phyloP scores from a whole-genome alignment of 495 filamentous ascomycete genomes.

The Aspergillus bertholletiae region DNA sequence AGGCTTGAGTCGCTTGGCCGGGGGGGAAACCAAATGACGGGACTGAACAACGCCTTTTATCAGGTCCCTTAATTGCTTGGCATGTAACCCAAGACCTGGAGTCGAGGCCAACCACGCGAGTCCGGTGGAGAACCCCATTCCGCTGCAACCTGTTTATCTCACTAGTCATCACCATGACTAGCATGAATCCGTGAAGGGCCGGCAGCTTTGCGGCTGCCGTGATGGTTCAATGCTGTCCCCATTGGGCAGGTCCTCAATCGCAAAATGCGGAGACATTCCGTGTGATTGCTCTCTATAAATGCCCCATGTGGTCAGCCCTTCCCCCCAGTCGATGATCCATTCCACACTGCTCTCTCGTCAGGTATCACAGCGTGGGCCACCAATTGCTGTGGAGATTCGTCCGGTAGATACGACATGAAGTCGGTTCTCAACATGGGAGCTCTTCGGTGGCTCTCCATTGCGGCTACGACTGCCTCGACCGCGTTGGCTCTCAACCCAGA shows the following conservation, averaged over 20 bases:
- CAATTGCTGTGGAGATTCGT: not conserved
- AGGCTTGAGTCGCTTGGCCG: no score
- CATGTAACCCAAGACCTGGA: conserved; percentile 25
- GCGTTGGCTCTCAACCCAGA: conserved; percentile 19
- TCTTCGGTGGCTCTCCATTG: conserved; percentile 14
- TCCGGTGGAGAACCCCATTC: not conserved
- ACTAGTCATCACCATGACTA: not conserved
- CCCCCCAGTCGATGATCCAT: not conserved
- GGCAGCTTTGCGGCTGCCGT: not conserved
- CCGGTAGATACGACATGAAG: not conserved
- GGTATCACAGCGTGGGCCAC: no score
- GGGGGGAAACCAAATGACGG: no score
- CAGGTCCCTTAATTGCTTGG: no score
- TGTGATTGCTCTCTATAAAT: not conserved
- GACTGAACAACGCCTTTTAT: no score
- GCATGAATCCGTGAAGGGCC: not conserved
- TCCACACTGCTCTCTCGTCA: not conserved
- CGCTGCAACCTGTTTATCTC: not conserved
- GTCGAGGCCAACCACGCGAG: not conserved
- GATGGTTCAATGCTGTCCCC: not conserved
- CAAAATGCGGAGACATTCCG: not conserved
- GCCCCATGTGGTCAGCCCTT: not conserved
- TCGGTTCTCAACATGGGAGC: conserved; percentile 8
- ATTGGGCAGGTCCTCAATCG: conserved; percentile 2
- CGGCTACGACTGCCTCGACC: conserved; percentile 15